Percentiles rank a stretch among this genome's conserved stretches.
These are phyloP conservation scores for Dryadomyces sulphureus DNA, from an alignment of 2,329 filamentous ascomycete species.

Conservation along the genomic window DNA sequence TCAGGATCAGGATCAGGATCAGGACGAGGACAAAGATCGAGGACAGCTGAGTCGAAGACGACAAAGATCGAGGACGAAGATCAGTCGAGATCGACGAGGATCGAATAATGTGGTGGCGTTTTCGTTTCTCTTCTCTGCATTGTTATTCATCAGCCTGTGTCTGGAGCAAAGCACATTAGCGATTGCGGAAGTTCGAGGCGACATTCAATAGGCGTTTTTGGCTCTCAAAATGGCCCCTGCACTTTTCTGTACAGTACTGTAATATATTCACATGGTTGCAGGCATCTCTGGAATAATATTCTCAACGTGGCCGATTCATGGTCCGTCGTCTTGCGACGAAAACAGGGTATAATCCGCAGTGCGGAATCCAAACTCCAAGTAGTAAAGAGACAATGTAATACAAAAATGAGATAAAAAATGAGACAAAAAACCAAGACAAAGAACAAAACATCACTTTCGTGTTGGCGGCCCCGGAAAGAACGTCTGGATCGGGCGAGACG, in stretches of 20 bases:
- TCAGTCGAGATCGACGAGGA: too few species aligned
- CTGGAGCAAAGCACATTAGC: not conserved
- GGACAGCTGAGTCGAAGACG: too few species aligned
- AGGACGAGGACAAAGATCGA: too few species aligned
- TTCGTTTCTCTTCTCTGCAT: not conserved
- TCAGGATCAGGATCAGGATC: too few species aligned
- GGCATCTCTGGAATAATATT: not conserved
- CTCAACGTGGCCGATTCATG: not conserved
- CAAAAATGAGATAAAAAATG: constrained; percentile 1
- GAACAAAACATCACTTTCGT: constrained; percentile 6
- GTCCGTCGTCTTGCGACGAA: not conserved
- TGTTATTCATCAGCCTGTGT: not conserved
- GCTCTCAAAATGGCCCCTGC: not conserved
- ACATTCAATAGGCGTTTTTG: not conserved
- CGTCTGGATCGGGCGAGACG: constrained; percentile 21
- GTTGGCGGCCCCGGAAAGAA: constrained; percentile 24
- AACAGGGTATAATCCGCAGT: not conserved
- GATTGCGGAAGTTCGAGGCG: not conserved
- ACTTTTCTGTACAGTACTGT: not conserved
- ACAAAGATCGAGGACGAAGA: too few species aligned
- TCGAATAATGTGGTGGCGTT: not conserved
- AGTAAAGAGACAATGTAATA: not conserved
- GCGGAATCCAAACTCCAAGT: not conserved
- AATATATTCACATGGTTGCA: not conserved
- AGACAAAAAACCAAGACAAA: constrained; percentile 1